Evolutionary conservation across 2,329 filamentous ascomycete genomes (phyloP).

Genomic region (Verticillium albo-atrum): DNA sequence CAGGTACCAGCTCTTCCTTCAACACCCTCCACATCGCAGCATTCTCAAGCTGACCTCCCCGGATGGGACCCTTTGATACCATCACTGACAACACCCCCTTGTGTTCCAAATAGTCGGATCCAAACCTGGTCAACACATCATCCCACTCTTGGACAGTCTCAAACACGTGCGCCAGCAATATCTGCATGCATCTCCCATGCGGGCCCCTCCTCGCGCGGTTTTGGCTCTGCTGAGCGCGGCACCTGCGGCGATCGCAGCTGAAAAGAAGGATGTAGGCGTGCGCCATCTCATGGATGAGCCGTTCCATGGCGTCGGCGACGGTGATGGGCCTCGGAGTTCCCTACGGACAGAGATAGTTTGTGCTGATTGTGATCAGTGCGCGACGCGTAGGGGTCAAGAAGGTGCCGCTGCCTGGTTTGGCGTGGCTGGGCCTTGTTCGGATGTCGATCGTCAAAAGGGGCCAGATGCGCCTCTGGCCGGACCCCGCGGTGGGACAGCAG

Average conservation of each 20-base stretch:
- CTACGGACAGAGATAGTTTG: neutral
- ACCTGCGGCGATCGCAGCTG: neutral
- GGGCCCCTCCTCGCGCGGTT: neutral
- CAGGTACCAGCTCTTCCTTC: too few species aligned
- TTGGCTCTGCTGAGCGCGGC: neutral
- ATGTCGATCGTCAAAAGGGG: too few species aligned
- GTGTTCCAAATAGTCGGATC: neutral
- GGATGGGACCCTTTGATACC: too few species aligned
- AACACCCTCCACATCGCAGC: too few species aligned
- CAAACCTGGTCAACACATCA: neutral
- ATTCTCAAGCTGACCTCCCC: too few species aligned
- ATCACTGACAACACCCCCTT: neutral
- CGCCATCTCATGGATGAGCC: conserved; percentile 20
- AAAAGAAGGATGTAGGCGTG: conserved; percentile 9
- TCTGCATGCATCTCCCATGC: neutral
- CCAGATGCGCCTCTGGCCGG: neutral
- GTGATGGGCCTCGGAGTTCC: conserved; percentile 16
- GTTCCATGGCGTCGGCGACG: conserved; percentile 22
- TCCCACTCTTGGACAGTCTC: conserved; percentile 3
- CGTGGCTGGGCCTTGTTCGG: too few species aligned
- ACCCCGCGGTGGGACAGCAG: too few species aligned
- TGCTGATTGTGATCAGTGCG: neutral
- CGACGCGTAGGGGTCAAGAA: neutral
- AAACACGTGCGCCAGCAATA: conserved; percentile 1
- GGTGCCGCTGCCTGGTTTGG: neutral